Evolutionary conservation across 2,329 filamentous ascomycete genomes (phyloP), one percentile per base, ranked within the genome.

Genomic region (Fusarium goolgardi): DNA sequence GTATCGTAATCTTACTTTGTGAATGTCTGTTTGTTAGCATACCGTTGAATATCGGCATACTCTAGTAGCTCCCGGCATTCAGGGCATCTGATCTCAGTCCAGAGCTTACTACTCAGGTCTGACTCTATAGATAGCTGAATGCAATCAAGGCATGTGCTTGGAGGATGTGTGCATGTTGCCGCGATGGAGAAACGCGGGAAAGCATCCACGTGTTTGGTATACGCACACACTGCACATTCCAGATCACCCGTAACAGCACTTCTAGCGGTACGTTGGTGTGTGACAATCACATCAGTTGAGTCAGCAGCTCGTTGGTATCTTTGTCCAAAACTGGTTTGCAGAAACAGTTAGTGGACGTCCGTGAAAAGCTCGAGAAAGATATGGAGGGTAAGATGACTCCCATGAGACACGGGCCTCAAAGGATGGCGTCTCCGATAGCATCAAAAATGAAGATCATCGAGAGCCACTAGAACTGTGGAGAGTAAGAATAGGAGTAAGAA

Each of bases 81-180:
- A 0, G 85, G 85, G 52, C 86, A 89, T 44, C 76, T 76, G 40
- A 88, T 80, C 12, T 82, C 78, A 34, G 82, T 80, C 80, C 82
- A 83, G 3, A 77, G 58, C 23, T 76, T 78, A 63, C 47, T 74
- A 31, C 70, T 70, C 16, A 81, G 47, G 46, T 80, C 78, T 3
- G 75, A 73, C 25, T 69, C 69, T 37, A 82, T 80, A 3, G 76
- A 79, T 9, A 70, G 65, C 11, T 75, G 71, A 5, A 82, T 29
- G 39, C 80, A 81, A 18, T 74, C 73, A 12, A 77, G 67, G 34
- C 80, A 81, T 15, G 77, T 73, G 2, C 35, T 64, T 4, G 78
- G 77, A 2, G 73, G 20, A 50, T 81, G 80, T 4, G 46, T 67
- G 64, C 80, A 81, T 18, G 69, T 59, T 16, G 72, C 62, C 1